Evolutionary conservation across 2,329 filamentous ascomycete genomes (phyloP), one percentile per base, ranked within the genome.

Genomic region (Colletotrichum simmondsii): DNA sequence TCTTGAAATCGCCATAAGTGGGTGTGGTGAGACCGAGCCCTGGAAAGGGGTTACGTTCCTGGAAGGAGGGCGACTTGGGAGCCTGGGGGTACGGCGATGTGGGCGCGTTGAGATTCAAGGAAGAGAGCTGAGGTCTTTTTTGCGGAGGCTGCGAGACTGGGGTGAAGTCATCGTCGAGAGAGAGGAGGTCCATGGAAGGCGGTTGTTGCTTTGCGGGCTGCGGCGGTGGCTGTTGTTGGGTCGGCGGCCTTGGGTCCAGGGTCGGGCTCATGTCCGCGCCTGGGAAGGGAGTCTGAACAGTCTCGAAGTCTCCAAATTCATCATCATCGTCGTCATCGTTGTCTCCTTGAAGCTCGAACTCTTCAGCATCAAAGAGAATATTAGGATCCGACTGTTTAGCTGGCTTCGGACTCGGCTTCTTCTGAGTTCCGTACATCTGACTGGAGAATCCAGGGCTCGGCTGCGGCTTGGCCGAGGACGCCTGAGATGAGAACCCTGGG

Each of bases 361-460:
- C 87, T 54, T 89, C 87, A 46, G 89, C 92, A 80, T 94, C 92
- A 78, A 94, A 94, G 3, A 94, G 83, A 4, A 94, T 87, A 75
- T 90, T 88, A 2, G 88, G 81, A 56, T 89, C 82, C 1, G 78
- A 46, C 60, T 69, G 67, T 49, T 28, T 37, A 22, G 62, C 53
- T 14, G 68, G 68, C 19, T 62, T 30, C 5, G 57, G 52, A 8
- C 16, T 57, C n/a, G 71, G 16, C 30, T 67, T 63, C 46, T 30
- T 66, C 12, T 59, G 49, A 12, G 65, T 16, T 5, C 49, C 53
- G 3, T 59, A 63, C 28, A 72, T 63, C 10, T 71, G 71, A 7
- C 52, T 46, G n/a, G 60, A 52, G 28, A 70, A 61, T 57, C 67
- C 80, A 28, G 76, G 73, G 59, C 73, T 80, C 7, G 77, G 70